Evolutionary conservation across 345 rosid species (phyloP).

Genomic region (Gossypium anomalum): DNA sequence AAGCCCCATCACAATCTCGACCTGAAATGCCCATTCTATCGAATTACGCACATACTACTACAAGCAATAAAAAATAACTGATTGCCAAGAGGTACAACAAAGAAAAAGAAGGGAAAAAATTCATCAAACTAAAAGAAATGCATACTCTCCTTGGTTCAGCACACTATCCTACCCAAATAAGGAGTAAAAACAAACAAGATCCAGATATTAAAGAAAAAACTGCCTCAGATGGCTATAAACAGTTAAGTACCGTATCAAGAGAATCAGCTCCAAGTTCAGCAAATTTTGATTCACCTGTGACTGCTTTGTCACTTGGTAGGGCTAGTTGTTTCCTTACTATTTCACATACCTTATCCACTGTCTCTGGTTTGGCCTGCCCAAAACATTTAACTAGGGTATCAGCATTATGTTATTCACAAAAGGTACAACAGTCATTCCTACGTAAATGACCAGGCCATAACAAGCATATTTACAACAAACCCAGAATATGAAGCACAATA

Average conservation of each 20-base stretch:
- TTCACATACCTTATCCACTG: conserved; percentile 50
- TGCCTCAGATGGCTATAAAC: background rate
- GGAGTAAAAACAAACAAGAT: background rate
- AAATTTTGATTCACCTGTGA: conserved; percentile 52
- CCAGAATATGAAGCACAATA: background rate
- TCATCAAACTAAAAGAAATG: background rate
- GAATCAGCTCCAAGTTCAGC: conserved; percentile 72
- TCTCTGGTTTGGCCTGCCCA: conserved; percentile 57
- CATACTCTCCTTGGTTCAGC: background rate
- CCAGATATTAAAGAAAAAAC: background rate
- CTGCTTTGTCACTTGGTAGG: conserved; percentile 26
- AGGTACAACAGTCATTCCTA: background rate
- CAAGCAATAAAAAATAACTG: background rate
- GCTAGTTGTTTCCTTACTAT: conserved; percentile 70
- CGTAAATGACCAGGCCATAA: background rate
- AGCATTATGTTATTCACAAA: background rate
- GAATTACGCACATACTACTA: background rate
- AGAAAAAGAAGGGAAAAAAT: background rate
- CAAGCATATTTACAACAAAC: background rate
- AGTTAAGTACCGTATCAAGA: conserved; percentile 53
- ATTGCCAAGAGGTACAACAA: conserved; percentile 2
- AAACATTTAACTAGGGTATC: conserved; percentile 9
- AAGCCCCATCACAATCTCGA: conserved; percentile 76
- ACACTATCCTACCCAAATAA: background rate
- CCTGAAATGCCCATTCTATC: conserved; percentile 29